phyloP scores from a whole-genome alignment of 2,329 filamentous ascomycete species.

The Elsinoe arachidis region DNA sequence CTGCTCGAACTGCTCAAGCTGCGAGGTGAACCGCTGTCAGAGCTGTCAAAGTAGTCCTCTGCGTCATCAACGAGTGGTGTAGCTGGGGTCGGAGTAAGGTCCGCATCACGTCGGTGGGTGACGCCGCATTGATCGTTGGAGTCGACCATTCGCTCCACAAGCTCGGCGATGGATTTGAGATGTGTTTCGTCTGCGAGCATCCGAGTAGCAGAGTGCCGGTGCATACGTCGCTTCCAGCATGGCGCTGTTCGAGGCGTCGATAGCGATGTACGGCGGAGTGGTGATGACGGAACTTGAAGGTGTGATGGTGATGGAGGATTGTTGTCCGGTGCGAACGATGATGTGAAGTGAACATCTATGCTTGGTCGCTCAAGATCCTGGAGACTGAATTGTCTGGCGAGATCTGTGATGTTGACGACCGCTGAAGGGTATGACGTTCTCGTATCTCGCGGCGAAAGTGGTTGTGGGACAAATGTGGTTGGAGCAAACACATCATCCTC shows the following conservation, averaged over 20 bases:
- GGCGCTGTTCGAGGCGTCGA: constrained; percentile 18
- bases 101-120: constrained; percentile 5
- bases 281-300: constrained; percentile 20
- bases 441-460: constrained; percentile 18
- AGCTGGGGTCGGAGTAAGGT: constrained; percentile 6
- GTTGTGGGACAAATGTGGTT: constrained; percentile 24
- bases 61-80: constrained; percentile 10
- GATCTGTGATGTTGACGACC: constrained; percentile 28
- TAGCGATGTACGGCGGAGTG: constrained; percentile 21
- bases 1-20: constrained; percentile 13
- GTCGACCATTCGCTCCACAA: constrained; percentile 32
- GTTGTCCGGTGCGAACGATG: constrained; percentile 21
- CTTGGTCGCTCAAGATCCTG: constrained; percentile 23
- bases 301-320: constrained; percentile 19
- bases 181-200: constrained; percentile 30
- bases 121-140: constrained; percentile 29
- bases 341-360: constrained; percentile 15
- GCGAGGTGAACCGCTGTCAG: constrained; percentile 14
- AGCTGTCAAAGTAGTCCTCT: constrained; percentile 16
- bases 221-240: constrained; percentile 22
- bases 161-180: constrained; percentile 29
- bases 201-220: constrained; percentile 29
- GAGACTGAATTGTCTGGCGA: constrained; percentile 28
- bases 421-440: constrained; percentile 13
- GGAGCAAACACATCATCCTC: constrained; percentile 26